Base-by-base conservation (phyloP, 805 yeast genomes). In the Starmerella scarabaei region DNA sequence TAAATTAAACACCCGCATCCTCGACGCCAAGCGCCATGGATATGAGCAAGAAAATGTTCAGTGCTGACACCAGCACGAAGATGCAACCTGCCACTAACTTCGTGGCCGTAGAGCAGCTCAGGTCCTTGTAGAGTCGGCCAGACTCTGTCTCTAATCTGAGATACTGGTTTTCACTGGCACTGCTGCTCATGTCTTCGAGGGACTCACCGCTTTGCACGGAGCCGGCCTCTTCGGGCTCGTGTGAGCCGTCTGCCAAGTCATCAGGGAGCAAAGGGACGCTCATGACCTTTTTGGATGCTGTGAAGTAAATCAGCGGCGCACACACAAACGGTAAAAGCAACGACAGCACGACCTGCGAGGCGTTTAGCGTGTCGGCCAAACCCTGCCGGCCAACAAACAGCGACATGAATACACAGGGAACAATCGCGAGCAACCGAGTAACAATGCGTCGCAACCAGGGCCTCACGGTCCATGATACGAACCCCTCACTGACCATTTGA, bases 401-500 rank as follows among this genome's bases (percentile, higher is more conserved):
- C 1, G 86, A 81, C 26, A 84, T 85, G 29, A 79, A 58, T 17
- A 85, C 62, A 61, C 95, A 85, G 2, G 96, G 96, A 1, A 77
- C 66, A 24, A 85, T 78, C 2, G 95, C 94, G 19, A 85, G 64
- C n/a, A 75, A 67, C 53, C 96, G 68, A 0, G 95, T 85, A 20
- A 82, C 65, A 32, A 85, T 64, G 45, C 94, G 69, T 40, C 93
- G 71, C 2, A 79, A 65, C 63, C 85, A 85, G 2, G 96, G 95
- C 27, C 80, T 74, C 44, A 84, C 68, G 5, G 80, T 65, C 80
- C 93, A 81, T 44, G 71, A 66, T 20, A 83, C 66, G 52, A 84
- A 86, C 1, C 96, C 96, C 58, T 85, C 94, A 53, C 83, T 75
- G 7, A 85, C 93, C 75, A 83, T 82, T 57, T 85, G 95, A 28